Base-by-base conservation (phyloP, 148 eudicot genomes). In the Rhododendron molle region DNA sequence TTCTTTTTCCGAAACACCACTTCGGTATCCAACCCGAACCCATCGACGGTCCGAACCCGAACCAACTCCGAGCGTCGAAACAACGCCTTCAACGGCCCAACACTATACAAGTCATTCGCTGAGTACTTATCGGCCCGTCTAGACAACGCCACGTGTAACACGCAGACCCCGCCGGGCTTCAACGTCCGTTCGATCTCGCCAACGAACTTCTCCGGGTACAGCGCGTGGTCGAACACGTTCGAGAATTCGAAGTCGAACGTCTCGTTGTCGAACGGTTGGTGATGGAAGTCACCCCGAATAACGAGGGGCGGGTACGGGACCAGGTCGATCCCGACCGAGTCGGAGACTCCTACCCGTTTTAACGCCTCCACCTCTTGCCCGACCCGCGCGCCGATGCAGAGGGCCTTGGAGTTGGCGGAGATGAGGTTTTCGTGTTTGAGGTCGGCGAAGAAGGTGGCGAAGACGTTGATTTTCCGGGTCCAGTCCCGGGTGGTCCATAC, bases 291-390 rank as follows among this genome's bases (percentile, higher is more conserved):
- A 1, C 98, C 98, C 9, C 88, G 81, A 0, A 96, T 0, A 0
- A 96, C 98, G 2, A 93, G 86, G 2, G 98, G 98, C n/a, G 98
- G 98, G 82, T 67, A 92, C 36, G 98, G 96, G 1, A 95, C 98
- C 7, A 95, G 88, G 73, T 95, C 98, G 0, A 95, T 89, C 6
- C 98, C 98, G 2, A 95, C 60, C 0, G 98, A 89, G 34, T 92
- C 93, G 7, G 83, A 46, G 2, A 95, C 96, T 9, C 97, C 98
- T 56, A 94, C 85, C 56, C 91, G 89, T 8, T 81, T 87, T 44
- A 96, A 54, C 0, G 98, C 98, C 76, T 71, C 95, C 2, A 96
- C 98, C 74, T 96, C 98, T 46, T 96, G 98, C 8, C 98, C 98
- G 72, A 96, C 93, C n/a, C 98, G 91, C 0, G 98, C 98, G 8